phyloP scores from a whole-genome alignment of 2,329 filamentous ascomycete species.

The Cladosporium sp. region DNA sequence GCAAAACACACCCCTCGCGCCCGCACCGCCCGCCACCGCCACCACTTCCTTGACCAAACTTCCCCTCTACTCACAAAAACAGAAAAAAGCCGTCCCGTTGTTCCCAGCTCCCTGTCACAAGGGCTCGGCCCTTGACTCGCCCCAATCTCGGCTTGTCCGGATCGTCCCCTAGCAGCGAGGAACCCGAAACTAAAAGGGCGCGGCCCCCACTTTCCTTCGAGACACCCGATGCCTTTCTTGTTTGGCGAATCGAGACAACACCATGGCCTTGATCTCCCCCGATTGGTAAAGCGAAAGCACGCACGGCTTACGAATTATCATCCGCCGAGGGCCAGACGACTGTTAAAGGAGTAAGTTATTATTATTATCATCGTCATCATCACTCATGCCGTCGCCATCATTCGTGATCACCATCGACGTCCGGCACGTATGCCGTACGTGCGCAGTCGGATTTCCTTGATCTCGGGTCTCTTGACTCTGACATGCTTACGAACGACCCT shows the following conservation, averaged over 20 bases:
- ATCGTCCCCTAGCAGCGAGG: slow-evolving; percentile 8
- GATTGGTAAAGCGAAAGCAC: background rate
- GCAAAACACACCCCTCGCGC: background rate
- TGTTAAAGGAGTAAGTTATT: background rate
- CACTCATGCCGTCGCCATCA: background rate
- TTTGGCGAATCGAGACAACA: slow-evolving; percentile 8
- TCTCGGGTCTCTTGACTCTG: no score
- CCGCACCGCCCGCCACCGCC: slow-evolving; percentile 5
- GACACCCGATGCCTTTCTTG: slow-evolving; percentile 9
- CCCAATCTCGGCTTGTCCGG: slow-evolving; percentile 10
- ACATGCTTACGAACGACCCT: no score
- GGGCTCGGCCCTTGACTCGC: slow-evolving; percentile 3
- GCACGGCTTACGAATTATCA: no score
- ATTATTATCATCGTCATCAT: slow-evolving; percentile 2
- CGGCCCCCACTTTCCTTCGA: slow-evolving; percentile 10
- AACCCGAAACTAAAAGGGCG: slow-evolving; percentile 4
- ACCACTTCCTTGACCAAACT: background rate
- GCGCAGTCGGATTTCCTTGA: no score
- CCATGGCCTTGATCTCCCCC: background rate
- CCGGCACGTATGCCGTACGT: no score
- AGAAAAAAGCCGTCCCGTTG: background rate
- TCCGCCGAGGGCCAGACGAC: no score
- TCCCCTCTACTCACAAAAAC: background rate
- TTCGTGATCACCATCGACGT: no score
- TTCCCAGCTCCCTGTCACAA: slow-evolving; percentile 13